Base-by-base conservation (phyloP, 306 rosid genomes). In the Corylus avellana region DNA sequence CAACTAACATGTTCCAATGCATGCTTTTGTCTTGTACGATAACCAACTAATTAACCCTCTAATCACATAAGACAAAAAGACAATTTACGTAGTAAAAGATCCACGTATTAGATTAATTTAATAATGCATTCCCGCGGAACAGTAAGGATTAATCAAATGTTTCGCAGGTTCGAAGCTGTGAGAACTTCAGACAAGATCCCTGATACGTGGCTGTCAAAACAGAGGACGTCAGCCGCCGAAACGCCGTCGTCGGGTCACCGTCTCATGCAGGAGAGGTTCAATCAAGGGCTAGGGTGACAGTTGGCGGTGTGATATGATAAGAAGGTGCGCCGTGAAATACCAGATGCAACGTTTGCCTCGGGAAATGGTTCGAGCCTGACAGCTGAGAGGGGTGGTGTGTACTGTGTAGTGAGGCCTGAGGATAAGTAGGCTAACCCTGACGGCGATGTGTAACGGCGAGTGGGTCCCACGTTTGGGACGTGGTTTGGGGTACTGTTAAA, bases 141-240 rank as follows among this genome's bases (percentile, higher is more conserved):
- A 29, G 35, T 46, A 2, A 8, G 63, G n/a, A 73, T 20, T 54
- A 53, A 46, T 75, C 37, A 80, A 78, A 39, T 4, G 7, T 82
- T 82, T 75, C 11, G 86, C 71, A 89, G 87, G 88, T 83, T 87
- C 86, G 78, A 64, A 80, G 57, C 78, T 22, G 80, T 55, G 77
- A 35, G 39, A 35, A 35, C 5, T 42, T 42, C 8, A 61, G 78
- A 84, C 97, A 87, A 69, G 92, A 90, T 82, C 92, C 91, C 78
- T 74, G 76, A 85, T 70, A 59, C 75, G 85, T 85, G 97, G 94
- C 57, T 22, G 57, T 53, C 73, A 75, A 67, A 58, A 17, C 67
- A 44, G 77, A 69, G 77, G 32, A 48, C 81, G 77, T 75, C 68
- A 83, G 72, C 75, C 75, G 72, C 74, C 63, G 7, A 18, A 46